phyloP scores from a whole-genome alignment of 148 eudicot species.

The Agrostemma githago region DNA sequence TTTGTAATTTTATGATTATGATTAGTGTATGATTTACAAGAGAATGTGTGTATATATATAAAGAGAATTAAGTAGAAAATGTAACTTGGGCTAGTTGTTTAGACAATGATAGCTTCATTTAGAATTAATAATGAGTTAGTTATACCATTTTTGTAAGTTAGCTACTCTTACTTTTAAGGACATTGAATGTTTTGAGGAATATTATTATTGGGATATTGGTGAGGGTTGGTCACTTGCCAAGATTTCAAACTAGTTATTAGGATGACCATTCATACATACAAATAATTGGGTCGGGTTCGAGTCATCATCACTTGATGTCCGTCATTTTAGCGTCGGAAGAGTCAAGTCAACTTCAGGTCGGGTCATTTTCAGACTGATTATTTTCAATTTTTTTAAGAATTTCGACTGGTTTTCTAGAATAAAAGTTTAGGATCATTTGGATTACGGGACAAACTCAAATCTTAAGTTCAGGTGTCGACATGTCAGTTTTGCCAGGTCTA shows the following conservation, averaged over 20 bases:
- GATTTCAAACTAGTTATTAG: conserved; percentile 5
- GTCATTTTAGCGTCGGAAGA: too few species aligned
- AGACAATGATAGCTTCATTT: neutral
- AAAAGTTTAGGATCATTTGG: too few species aligned
- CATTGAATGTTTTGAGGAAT: neutral
- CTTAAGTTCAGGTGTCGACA: too few species aligned
- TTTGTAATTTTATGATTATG: conserved; percentile 2
- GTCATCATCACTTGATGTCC: too few species aligned
- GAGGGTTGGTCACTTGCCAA: conserved; percentile 39
- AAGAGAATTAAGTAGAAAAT: neutral
- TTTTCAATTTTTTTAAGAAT: too few species aligned
- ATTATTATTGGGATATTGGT: conserved; percentile 26
- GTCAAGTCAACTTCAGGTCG: too few species aligned
- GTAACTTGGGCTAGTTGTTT: neutral
- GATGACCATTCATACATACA: too few species aligned
- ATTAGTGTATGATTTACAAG: conserved; percentile 6
- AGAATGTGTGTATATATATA: conserved; percentile 22
- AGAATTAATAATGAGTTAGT: neutral
- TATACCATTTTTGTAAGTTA: neutral
- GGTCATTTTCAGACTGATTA: too few species aligned
- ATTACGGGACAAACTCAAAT: too few species aligned
- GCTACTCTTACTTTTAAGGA: neutral
- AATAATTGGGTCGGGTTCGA: too few species aligned
- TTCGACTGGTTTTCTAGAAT: too few species aligned
- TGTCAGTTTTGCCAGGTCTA: too few species aligned